Evolutionary conservation across 345 rosid genomes (phyloP).

Genomic region (Orychophragmus violaceus): DNA sequence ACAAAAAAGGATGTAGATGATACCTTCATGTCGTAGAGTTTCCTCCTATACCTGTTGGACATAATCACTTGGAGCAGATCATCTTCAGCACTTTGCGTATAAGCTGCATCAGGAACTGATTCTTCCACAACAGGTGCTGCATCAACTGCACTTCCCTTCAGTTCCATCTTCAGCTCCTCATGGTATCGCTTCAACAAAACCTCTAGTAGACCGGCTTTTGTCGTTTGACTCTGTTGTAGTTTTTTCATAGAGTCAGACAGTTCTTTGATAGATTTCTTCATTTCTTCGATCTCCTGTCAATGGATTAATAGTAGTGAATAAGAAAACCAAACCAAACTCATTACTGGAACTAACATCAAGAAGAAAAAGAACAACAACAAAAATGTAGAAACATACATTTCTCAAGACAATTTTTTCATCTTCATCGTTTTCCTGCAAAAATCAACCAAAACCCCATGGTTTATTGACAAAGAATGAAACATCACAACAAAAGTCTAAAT

Average conservation of each 20-base stretch:
- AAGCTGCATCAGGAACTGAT: no score
- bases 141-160: no score
- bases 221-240: background rate
- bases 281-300: background rate
- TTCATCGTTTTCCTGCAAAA: background rate
- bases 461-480: background rate
- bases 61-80: no score
- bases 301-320: background rate
- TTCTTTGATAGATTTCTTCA: background rate
- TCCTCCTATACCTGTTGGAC: no score
- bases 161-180: no score
- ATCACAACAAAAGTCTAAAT: background rate
- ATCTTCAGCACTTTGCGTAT: no score
- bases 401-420: background rate
- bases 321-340: background rate
- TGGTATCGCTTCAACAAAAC: background rate
- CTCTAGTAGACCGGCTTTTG: background rate
- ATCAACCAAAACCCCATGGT: background rate
- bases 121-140: no score
- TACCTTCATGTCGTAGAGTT: no score
- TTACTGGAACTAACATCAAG: no score
- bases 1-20: no score
- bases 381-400: background rate
- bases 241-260: background rate
- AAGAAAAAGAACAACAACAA: no score